Percentiles rank a stretch among this genome's conserved stretches.
Evolutionary conservation across 1,139 yeast species (phyloP).

Genomic region (Kurtzmaniella quercitrusa): DNA sequence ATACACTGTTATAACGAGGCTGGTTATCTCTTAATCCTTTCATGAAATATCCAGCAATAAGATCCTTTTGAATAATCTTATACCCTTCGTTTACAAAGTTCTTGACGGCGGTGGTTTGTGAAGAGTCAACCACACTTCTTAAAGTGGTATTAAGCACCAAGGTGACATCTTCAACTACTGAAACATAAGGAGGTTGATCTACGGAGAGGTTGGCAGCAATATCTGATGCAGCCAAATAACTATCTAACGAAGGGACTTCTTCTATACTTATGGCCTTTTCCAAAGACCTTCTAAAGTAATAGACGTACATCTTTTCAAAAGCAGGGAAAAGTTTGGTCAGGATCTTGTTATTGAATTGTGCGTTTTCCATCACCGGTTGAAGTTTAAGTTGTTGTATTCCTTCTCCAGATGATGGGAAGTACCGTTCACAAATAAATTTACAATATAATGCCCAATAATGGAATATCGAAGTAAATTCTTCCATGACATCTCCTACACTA

Average conservation of each 20-base stretch:
- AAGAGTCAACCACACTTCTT: conserved; percentile 56
- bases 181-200: conserved; percentile 67
- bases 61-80: conserved; percentile 31
- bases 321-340: conserved; percentile 51
- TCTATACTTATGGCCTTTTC: conserved; percentile 81
- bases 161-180: conserved; percentile 83
- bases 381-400: conserved; percentile 23
- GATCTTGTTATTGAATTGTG: conserved; percentile 61
- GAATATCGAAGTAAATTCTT: conserved; percentile 71
- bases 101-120: conserved; percentile 52
- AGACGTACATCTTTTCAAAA: conserved; percentile 59
- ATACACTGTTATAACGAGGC: conserved; percentile 47
- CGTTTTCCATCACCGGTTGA: conserved; percentile 55
- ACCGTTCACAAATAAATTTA: conserved; percentile 66
- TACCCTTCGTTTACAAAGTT: conserved; percentile 37
- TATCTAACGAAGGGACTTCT: conserved; percentile 55
- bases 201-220: conserved; percentile 19
- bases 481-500: conserved; percentile 51
- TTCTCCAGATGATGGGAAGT: conserved; percentile 24
- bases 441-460: conserved; percentile 87
- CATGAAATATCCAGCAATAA: conserved; percentile 37
- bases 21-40: conserved; percentile 53
- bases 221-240: conserved; percentile 18
- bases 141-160: conserved; percentile 67
- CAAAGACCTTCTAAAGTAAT: conserved; percentile 71